These are phyloP conservation scores for Aspergillus taichungensis DNA, from an alignment of 495 filamentous ascomycete species.

Conservation along the genomic window DNA sequence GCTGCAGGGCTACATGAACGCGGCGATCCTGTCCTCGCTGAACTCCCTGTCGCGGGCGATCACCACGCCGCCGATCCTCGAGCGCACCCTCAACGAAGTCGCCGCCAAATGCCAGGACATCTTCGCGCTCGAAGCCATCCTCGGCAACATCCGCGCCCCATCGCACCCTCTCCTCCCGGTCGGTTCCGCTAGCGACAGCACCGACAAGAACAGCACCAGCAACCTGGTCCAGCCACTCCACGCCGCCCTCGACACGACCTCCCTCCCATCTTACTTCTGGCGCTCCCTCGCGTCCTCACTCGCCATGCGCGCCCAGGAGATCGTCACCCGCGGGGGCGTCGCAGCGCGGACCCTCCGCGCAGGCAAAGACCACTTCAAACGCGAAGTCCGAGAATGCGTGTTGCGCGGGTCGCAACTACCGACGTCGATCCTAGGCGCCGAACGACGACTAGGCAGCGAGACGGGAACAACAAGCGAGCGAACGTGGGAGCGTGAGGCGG, in stretches of 20 bases:
- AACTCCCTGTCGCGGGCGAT: slow-evolving; percentile 63
- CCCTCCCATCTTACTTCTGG: slow-evolving; percentile 87
- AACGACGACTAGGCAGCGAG: slow-evolving; percentile 31
- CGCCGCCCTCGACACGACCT: slow-evolving; percentile 73
- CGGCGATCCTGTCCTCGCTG: slow-evolving; percentile 63
- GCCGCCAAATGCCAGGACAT: slow-evolving; percentile 83
- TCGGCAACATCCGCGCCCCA: slow-evolving; percentile 58
- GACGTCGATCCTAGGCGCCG: slow-evolving; percentile 32
- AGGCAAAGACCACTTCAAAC: slow-evolving; percentile 64
- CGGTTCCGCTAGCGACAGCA: slow-evolving; percentile 1
- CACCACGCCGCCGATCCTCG: slow-evolving; percentile 71
- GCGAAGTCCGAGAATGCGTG: slow-evolving; percentile 77
- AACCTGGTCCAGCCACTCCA: slow-evolving; percentile 71
- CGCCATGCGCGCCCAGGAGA: slow-evolving; percentile 69
- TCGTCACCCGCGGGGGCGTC: slow-evolving; percentile 70
- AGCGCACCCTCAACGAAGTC: slow-evolving; percentile 73
- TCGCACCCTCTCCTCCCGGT: slow-evolving; percentile 50
- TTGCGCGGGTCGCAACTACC: slow-evolving; percentile 61
- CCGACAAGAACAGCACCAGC: slow-evolving; percentile 8
- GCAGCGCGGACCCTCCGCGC: slow-evolving; percentile 70
- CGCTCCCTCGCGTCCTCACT: slow-evolving; percentile 72
- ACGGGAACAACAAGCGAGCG: slow-evolving; percentile 26
- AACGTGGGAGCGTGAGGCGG: slow-evolving; percentile 84
- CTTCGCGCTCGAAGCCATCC: slow-evolving; percentile 71
- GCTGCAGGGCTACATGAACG: slow-evolving; percentile 71